Evolutionary conservation across 768 basidiomycete genomes (phyloP).

Genomic region (Trametes cubensis): DNA sequence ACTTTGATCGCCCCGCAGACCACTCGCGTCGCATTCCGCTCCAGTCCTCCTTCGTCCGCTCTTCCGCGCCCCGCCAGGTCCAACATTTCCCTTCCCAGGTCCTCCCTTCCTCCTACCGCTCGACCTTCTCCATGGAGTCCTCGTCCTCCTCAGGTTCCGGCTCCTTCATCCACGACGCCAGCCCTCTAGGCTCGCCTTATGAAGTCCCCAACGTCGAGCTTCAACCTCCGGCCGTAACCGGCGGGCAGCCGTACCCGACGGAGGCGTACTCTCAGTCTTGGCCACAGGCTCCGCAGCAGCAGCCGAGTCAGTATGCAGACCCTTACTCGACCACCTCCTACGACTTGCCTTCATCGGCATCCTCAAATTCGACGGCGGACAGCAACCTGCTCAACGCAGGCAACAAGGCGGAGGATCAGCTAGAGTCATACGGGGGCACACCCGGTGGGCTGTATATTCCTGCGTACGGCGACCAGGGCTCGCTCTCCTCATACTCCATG

Average conservation of each 20-base stretch:
- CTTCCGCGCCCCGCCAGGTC: constrained; percentile 24
- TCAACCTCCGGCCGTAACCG: neutral
- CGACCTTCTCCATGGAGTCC: constrained; percentile 19
- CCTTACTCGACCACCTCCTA: constrained; percentile 14
- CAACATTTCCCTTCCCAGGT: constrained; percentile 12
- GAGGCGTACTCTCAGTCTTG: constrained; percentile 19
- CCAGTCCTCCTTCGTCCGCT: constrained; percentile 25
- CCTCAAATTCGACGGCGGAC: constrained; percentile 6
- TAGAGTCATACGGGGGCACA: constrained; percentile 2
- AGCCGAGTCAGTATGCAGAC: constrained; percentile 15
- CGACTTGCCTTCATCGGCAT: constrained; percentile 8
- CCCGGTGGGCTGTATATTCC: constrained; percentile 10
- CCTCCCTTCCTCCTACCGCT: constrained; percentile 18
- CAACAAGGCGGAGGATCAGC: constrained; percentile 4
- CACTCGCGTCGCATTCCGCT: constrained; percentile 16
- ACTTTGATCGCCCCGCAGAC: constrained; percentile 19
- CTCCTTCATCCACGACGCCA: constrained; percentile 13
- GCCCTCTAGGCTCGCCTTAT: constrained; percentile 15
- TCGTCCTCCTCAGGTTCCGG: constrained; percentile 20
- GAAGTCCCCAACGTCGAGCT: constrained; percentile 9
- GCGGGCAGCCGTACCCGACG: constrained; percentile 15
- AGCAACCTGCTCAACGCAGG: neutral
- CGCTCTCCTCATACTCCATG: constrained; percentile 1
- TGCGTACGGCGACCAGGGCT: constrained; percentile 10
- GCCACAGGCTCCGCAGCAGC: constrained; percentile 13